Conservation (phyloP, 495 filamentous ascomycete species). For the Penicillium coffeae region DNA sequence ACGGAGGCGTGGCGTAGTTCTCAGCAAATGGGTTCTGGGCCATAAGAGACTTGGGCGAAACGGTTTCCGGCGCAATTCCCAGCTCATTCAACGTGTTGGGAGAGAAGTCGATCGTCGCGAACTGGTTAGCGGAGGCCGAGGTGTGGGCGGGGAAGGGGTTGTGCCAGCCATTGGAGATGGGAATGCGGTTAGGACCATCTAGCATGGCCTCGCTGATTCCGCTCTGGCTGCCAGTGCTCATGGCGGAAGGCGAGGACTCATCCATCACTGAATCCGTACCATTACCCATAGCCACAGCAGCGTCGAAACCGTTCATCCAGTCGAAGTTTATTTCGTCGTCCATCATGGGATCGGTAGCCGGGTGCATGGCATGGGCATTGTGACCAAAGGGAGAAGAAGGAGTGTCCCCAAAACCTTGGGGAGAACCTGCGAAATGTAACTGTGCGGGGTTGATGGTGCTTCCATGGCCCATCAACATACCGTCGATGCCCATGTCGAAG, state of each 20-base stretch:
- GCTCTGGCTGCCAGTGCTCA: constrained; percentile 88
- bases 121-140: constrained; percentile 54
- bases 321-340: constrained; percentile 76
- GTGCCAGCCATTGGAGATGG: constrained; percentile 59
- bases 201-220: constrained; percentile 91
- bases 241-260: constrained; percentile 89
- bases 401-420: constrained; percentile 62
- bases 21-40: constrained; percentile 44
- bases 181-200: constrained; percentile 66
- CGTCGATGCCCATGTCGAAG: constrained; percentile 69
- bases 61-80: constrained; percentile 40
- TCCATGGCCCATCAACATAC: constrained; percentile 70
- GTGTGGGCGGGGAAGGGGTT: constrained; percentile 60
- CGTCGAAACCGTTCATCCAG: constrained; percentile 83
- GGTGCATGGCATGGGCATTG: constrained; percentile 56
- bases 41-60: constrained; percentile 49
- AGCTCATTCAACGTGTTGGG: constrained; percentile 40
- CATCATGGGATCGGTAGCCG: constrained; percentile 46
- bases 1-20: constrained; percentile 54
- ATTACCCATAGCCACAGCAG: constrained; percentile 66
- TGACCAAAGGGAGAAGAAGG: constrained; percentile 70
- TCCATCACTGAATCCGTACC: constrained; percentile 76
- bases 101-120: constrained; percentile 54
- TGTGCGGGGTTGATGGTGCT: constrained; percentile 94
- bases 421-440: constrained; percentile 85